phyloP scores from a whole-genome alignment of 139 green algal species.

The Chlamydomonas sp. region DNA sequence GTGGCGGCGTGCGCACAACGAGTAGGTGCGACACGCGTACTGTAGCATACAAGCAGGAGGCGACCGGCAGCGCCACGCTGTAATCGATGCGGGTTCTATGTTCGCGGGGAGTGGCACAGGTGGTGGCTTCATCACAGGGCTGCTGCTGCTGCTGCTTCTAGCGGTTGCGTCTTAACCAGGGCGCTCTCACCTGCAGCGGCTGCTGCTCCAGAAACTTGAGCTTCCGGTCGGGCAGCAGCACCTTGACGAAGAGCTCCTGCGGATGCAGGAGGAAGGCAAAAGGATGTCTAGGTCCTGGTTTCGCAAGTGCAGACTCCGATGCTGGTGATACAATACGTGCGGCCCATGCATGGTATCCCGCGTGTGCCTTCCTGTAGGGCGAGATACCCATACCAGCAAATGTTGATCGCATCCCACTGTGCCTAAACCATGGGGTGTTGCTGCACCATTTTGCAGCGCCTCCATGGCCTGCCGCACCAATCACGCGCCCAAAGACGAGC shows the following conservation, averaged over 20 bases:
- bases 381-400: background rate
- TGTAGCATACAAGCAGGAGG: too few species aligned
- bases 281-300: background rate
- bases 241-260: conserved; percentile 80
- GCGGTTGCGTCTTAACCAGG: too few species aligned
- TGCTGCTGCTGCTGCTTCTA: too few species aligned
- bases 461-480: too few species aligned
- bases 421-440: too few species aligned
- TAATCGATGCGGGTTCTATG: background rate
- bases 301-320: conserved; percentile 32
- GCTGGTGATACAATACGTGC: conserved; percentile 34
- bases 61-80: background rate
- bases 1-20: too few species aligned
- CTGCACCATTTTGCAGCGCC: too few species aligned
- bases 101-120: too few species aligned
- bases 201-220: conserved; percentile 76
- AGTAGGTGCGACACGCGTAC: too few species aligned
- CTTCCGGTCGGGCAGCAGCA: conserved; percentile 92
- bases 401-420: too few species aligned
- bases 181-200: conserved; percentile 52
- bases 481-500: too few species aligned
- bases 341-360: conserved; percentile 1
- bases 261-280: background rate
- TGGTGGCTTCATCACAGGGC: too few species aligned
- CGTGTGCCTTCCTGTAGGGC: background rate